A percentile compares a stretch with the other conserved stretches of the same genome.
Evolutionary conservation across 495 filamentous ascomycete species (phyloP).

Genomic region (Trichocladium uniseriatum): DNA sequence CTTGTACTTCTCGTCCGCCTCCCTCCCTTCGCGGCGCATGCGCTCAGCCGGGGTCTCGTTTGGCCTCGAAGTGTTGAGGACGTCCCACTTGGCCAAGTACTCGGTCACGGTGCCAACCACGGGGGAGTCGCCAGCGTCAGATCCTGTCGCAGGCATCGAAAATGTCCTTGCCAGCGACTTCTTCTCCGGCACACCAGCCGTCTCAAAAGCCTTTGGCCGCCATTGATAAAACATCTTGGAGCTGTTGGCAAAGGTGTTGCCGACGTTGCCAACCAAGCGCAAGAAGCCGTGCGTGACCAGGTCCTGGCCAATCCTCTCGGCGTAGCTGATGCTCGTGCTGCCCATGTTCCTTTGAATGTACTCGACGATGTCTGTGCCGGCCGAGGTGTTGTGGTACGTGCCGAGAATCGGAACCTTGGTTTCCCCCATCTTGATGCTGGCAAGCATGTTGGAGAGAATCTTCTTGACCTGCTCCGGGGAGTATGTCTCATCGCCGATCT

Average conservation of each 20-base stretch:
- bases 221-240: conserved; percentile 96
- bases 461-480: conserved; percentile 79
- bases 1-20: conserved; percentile 93
- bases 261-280: conserved; percentile 85
- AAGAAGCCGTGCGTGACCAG: conserved; percentile 79
- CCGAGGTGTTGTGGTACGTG: conserved; percentile 84
- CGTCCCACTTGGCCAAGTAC: conserved; percentile 84
- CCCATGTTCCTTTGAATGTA: conserved; percentile 86
- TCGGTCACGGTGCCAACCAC: conserved; percentile 70
- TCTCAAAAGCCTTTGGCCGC: conserved; percentile 82
- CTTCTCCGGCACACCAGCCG: conserved; percentile 79
- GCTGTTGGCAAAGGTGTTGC: conserved; percentile 93
- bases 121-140: conserved; percentile 58
- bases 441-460: conserved; percentile 76
- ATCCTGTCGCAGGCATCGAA: conserved; percentile 45
- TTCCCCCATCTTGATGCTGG: conserved; percentile 77
- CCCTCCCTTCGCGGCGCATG: conserved; percentile 77
- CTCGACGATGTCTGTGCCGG: conserved; percentile 85
- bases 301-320: conserved; percentile 90
- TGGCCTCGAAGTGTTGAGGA: conserved; percentile 70
- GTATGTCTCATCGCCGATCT: conserved; percentile 84
- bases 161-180: conserved; percentile 64
- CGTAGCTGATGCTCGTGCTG: conserved; percentile 72
- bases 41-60: conserved; percentile 85
- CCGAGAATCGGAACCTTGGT: conserved; percentile 92